These are phyloP conservation scores for Alopecurus myosuroides DNA, from an alignment of 176 grass and related monocot species.

Conservation along the genomic window DNA sequence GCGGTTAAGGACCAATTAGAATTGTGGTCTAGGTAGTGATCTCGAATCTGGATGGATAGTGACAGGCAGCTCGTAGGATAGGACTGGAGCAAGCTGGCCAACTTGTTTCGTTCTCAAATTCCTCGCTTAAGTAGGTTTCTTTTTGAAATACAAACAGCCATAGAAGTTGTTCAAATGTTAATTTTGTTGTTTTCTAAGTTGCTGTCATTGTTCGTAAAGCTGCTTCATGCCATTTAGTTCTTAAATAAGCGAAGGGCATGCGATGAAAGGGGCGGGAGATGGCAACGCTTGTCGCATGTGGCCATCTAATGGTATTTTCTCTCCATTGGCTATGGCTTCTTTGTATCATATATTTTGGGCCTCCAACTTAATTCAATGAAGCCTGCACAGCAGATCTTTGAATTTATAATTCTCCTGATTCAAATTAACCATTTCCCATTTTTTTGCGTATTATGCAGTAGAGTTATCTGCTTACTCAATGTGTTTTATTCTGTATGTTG, in stretches of 20 bases:
- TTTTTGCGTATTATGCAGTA: background rate
- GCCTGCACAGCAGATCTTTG: background rate
- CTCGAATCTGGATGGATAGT: constrained; percentile 14
- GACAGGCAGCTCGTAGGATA: constrained; percentile 20
- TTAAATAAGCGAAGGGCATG: background rate
- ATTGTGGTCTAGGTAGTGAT: background rate
- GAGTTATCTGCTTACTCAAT: background rate
- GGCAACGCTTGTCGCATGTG: background rate
- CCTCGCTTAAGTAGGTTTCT: background rate
- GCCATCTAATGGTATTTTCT: background rate
- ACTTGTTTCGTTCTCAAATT: background rate
- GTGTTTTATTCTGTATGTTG: background rate
- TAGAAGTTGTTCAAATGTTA: background rate
- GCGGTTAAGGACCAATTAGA: background rate
- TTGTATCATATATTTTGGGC: background rate
- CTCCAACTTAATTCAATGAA: constrained; percentile 8
- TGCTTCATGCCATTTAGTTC: constrained; percentile 1
- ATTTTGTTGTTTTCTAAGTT: constrained; percentile 7
- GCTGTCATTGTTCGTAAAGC: background rate
- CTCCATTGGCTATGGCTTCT: constrained; percentile 11
- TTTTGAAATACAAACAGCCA: constrained; percentile 16
- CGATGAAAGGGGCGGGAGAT: background rate
- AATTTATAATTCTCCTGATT: background rate
- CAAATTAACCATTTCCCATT: background rate
- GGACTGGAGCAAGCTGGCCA: constrained; percentile 9